Evolutionary conservation across 164 flowering plant species (phyloP).

Genomic region (Sextonia rubra): DNA sequence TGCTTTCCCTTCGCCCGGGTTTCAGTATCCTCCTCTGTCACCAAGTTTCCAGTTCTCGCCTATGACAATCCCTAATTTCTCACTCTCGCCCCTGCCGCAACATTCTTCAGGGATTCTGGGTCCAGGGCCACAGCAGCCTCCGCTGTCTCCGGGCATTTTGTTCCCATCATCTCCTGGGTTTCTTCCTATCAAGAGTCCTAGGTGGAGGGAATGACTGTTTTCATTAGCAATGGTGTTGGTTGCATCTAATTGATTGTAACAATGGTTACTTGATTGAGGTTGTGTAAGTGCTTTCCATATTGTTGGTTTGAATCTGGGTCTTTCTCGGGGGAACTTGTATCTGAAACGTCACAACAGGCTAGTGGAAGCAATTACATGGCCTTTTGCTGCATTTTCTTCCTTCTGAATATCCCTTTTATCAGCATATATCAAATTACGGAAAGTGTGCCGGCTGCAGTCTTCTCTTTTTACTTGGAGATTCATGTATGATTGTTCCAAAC

Average conservation of each 20-base stretch:
- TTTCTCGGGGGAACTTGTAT: constrained; percentile 11
- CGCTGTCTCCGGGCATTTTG: constrained; percentile 56
- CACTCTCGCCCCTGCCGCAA: constrained; percentile 37
- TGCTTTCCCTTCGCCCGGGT: constrained; percentile 76
- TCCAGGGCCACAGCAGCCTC: constrained; percentile 80
- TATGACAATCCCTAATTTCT: constrained; percentile 47
- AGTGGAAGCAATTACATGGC: constrained; percentile 5
- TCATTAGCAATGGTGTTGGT: background rate
- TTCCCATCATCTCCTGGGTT: constrained; percentile 81
- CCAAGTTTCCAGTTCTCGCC: constrained; percentile 57
- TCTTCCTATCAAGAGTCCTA: constrained; percentile 68
- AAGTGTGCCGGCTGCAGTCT: background rate
- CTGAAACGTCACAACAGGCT: constrained; percentile 17
- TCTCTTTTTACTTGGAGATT: constrained; percentile 5
- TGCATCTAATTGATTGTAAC: constrained; percentile 5
- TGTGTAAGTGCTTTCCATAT: constrained; percentile 1
- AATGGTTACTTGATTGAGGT: background rate
- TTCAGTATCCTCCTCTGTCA: constrained; percentile 69
- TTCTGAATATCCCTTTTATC: constrained; percentile 6
- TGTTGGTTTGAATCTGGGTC: background rate
- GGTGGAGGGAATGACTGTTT: constrained; percentile 64
- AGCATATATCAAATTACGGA: constrained; percentile 14
- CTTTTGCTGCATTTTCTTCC: constrained; percentile 1
- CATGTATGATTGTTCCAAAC: constrained; percentile 10
- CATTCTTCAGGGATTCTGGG: constrained; percentile 77